phyloP scores from a whole-genome alignment of 768 basidiomycete genomes.

The Rhodotorula sphaerocarpa region DNA sequence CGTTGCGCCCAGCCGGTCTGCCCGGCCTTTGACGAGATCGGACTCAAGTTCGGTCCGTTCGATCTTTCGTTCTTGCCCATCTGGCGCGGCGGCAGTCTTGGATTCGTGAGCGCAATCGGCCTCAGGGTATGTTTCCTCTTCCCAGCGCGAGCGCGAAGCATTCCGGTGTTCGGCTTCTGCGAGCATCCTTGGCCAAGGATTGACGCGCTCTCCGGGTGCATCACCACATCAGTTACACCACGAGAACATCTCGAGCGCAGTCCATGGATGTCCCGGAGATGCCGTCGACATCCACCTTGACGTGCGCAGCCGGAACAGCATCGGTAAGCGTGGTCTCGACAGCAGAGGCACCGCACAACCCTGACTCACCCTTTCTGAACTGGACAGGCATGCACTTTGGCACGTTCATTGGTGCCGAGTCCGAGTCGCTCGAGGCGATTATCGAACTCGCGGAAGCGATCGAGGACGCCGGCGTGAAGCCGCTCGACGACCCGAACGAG shows the following conservation, averaged over 20 bases:
- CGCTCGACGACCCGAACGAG: slow-evolving; percentile 38
- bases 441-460: slow-evolving; percentile 40
- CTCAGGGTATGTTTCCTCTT: slow-evolving; percentile 42
- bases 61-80: slow-evolving; percentile 49
- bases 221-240: slow-evolving; percentile 38
- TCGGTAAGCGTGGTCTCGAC: slow-evolving; percentile 40
- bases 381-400: slow-evolving; percentile 46
- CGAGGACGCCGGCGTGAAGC: slow-evolving; percentile 25
- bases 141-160: not conserved
- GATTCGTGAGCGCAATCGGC: slow-evolving; percentile 45
- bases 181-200: no score
- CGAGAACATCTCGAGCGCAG: slow-evolving; percentile 42
- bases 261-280: slow-evolving; percentile 48
- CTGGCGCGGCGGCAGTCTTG: slow-evolving; percentile 48
- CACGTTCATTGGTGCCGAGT: slow-evolving; percentile 48
- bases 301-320: slow-evolving; percentile 44
- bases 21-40: slow-evolving; percentile 48
- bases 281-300: slow-evolving; percentile 46
- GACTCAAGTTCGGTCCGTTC: slow-evolving; percentile 46
- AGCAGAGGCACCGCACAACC: no score
- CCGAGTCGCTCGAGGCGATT: slow-evolving; percentile 47
- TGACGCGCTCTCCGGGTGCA: no score
- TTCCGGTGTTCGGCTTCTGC: no score
- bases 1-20: slow-evolving; percentile 40
- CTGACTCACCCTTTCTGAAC: not conserved